A percentile compares a stretch with the other conserved stretches of the same genome.
phyloP scores from a whole-genome alignment of 441 rosid species.

The Rhodomyrtus psidioides region DNA sequence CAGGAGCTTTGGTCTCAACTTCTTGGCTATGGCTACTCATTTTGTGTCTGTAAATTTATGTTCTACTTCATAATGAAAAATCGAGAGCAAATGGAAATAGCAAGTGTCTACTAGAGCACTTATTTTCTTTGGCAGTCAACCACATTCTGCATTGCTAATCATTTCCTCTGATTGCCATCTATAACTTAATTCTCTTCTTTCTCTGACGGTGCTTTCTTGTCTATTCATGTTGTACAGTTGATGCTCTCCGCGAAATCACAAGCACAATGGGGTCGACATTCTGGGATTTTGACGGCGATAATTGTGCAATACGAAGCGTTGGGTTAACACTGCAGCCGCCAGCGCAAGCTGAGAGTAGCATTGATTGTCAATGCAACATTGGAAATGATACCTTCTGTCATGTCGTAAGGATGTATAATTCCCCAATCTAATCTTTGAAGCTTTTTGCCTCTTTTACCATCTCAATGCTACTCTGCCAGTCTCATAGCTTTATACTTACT shows the following conservation, averaged over 20 bases:
- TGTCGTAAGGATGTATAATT: conserved; percentile 3
- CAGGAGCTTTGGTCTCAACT: neutral
- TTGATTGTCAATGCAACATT: no score
- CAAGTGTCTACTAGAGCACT: neutral
- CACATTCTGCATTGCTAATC: neutral
- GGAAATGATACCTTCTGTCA: conserved; percentile 14
- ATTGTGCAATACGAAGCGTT: conserved; percentile 34
- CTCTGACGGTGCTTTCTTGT: conserved; percentile 5
- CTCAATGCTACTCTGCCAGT: neutral
- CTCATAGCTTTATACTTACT: neutral
- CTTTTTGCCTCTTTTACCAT: neutral
- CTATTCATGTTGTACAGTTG: conserved; percentile 32
- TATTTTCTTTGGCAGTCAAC: neutral
- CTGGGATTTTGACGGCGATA: conserved; percentile 56
- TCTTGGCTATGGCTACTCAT: neutral
- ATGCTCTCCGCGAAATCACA: conserved; percentile 44
- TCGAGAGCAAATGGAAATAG: neutral
- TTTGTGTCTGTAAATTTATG: neutral
- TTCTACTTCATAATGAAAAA: neutral
- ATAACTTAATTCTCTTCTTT: neutral
- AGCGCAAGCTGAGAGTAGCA: conserved; percentile 13
- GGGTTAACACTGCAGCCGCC: conserved; percentile 41
- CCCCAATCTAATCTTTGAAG: conserved; percentile 1
- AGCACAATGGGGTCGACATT: conserved; percentile 40
- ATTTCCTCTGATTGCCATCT: neutral